Evolutionary conservation across 768 basidiomycete species (phyloP).

Genomic region (Panaeolus cyanescens): DNA sequence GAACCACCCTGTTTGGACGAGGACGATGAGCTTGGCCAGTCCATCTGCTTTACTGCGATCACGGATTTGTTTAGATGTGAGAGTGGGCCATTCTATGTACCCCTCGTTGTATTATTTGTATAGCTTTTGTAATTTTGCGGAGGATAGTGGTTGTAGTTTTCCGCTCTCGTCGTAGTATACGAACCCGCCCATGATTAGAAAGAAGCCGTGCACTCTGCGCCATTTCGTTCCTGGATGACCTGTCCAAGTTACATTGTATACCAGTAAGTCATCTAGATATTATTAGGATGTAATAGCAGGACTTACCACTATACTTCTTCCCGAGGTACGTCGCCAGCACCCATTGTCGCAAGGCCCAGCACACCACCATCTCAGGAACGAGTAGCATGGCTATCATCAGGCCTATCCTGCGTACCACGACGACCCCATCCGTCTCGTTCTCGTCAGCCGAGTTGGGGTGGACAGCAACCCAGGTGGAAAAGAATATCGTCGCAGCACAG

Average conservation of each 20-base stretch:
- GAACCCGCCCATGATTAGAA: background rate
- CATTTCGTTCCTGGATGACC: background rate
- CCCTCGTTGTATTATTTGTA: slow-evolving; percentile 2
- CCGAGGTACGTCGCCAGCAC: slow-evolving; percentile 9
- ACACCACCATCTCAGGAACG: slow-evolving; percentile 18
- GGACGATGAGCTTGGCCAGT: slow-evolving; percentile 3
- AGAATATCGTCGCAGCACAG: slow-evolving; percentile 15
- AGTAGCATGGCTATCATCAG: slow-evolving; percentile 7
- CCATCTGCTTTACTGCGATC: slow-evolving; percentile 13
- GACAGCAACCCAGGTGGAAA: slow-evolving; percentile 16
- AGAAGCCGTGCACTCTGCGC: background rate
- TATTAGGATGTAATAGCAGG: no score
- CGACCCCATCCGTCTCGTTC: background rate
- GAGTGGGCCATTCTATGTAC: slow-evolving; percentile 12
- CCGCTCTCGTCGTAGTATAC: background rate
- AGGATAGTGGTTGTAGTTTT: background rate
- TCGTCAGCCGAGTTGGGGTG: slow-evolving; percentile 14
- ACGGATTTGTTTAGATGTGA: slow-evolving; percentile 7
- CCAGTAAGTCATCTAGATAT: no score
- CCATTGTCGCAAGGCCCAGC: slow-evolving; percentile 21
- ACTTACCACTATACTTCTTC: slow-evolving; percentile 11
- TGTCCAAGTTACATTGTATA: no score
- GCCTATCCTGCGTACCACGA: slow-evolving; percentile 4
- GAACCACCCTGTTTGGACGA: slow-evolving; percentile 5
- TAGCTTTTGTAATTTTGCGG: slow-evolving; percentile 8